Base-by-base conservation (phyloP, 2,329 filamentous ascomycete species). In the Whalleya microplaca region DNA sequence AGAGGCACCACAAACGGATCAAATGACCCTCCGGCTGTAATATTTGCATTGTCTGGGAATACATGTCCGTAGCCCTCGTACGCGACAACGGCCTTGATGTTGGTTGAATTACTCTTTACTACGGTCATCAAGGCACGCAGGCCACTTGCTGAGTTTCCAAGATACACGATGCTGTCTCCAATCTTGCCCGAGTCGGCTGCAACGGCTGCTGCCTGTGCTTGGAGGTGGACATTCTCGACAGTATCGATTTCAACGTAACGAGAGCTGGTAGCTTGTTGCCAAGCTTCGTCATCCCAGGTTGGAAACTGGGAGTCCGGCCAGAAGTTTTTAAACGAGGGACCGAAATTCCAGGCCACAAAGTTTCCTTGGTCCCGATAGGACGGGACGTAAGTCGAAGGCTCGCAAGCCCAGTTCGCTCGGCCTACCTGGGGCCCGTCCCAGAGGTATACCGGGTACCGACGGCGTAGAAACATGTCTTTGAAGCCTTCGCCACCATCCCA, bases 401-500 rank as follows among this genome's bases (percentile, higher is more conserved):
- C 67, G 58, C 72, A 75, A n/a, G 63, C 70, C 70, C 72, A 75
- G 51, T 73, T 72, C 2, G 73, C 72, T 1, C 72, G 67, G 3
- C 73, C 72, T 4, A 75, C 66, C 1, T 72, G 66, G 1, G 72
- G 72, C 1, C 69, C 72, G n/a, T 74, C 72, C 70, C 69, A 74
- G 19, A 75, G 71, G 50, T 72, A 75, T 4, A 75, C 73, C 7
- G 72, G 72, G 45, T 75, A 75, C 55, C 70, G 63, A 4, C 69
- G 68, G 37, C 72, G 70, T 44, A 75, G 56, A 48, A 74, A 73
- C 67, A 68, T 74, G 64, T 75, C 73, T 55, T 75, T 75, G 65
- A 67, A 75, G n/a, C 72, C 73, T 27, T 73, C 70, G 44, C 73
- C 72, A 41, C 73, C 73, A 59, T 73, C 72, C 67, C 68, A 75